phyloP scores from a whole-genome alignment of 2,329 filamentous ascomycete genomes.

The Chaetomiaceae sp. region DNA sequence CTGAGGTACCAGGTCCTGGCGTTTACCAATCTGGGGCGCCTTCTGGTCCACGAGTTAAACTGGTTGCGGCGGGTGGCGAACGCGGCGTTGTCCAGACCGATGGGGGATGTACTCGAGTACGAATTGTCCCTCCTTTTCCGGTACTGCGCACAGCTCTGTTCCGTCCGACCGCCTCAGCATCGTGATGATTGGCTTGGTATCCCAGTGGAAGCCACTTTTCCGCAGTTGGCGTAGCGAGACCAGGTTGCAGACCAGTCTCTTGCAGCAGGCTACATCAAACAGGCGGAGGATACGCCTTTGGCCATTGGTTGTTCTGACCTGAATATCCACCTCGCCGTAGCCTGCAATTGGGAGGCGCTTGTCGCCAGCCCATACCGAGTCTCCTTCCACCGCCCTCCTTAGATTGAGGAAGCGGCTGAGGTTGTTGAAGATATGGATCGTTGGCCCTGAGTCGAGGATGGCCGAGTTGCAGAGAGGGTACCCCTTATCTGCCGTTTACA shows the following conservation, averaged over 20 bases:
- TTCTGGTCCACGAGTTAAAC: neutral
- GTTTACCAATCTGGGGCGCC: neutral
- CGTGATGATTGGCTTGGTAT: no score
- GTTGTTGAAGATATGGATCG: neutral
- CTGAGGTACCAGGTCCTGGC: neutral
- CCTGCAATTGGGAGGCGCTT: neutral
- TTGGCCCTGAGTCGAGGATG: neutral
- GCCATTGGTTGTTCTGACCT: neutral
- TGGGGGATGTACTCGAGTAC: neutral
- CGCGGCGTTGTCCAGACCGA: neutral
- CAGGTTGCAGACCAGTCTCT: neutral
- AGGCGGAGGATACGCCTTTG: neutral
- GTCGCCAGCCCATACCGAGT: neutral
- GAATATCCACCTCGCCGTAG: neutral
- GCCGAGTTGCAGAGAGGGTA: neutral
- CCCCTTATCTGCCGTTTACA: no score
- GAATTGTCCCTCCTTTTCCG: no score
- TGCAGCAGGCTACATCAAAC: neutral
- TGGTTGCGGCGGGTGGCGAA: neutral
- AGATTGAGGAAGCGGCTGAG: neutral
- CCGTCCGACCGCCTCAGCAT: no score
- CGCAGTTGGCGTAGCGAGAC: neutral
- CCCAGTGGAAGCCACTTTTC: no score
- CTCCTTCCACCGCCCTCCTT: neutral
- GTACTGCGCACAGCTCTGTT: no score